Percentiles rank a stretch among this genome's conserved stretches.
These are phyloP conservation scores for Salvia sclarea DNA, from an alignment of 305 asterid genomes.

Conservation along the genomic window DNA sequence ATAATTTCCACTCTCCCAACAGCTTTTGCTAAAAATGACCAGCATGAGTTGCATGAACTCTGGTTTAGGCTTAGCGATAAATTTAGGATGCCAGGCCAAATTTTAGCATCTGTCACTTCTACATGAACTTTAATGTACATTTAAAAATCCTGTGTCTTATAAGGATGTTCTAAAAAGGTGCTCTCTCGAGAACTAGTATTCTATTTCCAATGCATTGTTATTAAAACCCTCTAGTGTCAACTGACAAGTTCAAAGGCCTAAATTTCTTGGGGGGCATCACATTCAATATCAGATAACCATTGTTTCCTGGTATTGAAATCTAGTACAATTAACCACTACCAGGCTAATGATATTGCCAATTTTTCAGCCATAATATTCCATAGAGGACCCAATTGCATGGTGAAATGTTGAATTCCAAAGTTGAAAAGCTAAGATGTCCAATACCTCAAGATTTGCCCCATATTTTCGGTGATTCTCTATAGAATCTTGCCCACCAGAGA, in stretches of 20 bases:
- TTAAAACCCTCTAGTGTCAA: background rate
- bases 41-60: background rate
- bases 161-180: background rate
- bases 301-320: background rate
- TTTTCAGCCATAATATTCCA: background rate
- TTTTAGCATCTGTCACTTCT: background rate
- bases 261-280: background rate
- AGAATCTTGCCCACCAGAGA: slow-evolving; percentile 97
- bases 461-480: slow-evolving; percentile 79
- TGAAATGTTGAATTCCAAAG: background rate
- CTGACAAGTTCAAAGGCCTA: background rate
- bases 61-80: background rate
- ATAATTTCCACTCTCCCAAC: background rate
- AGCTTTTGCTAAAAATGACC: background rate
- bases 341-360: background rate
- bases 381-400: background rate
- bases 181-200: background rate
- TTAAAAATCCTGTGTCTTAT: background rate
- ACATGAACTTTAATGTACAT: background rate
- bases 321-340: background rate
- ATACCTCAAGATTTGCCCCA: slow-evolving; percentile 98
- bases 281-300: slow-evolving; percentile 1
- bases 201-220: background rate
- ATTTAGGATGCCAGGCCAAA: background rate
- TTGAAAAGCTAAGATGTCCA: background rate